Percentiles rank a stretch among this genome's conserved stretches.
Evolutionary conservation across 352 stramenopile genomes (phyloP).

Genomic region (Phytophthora pluvialis): DNA sequence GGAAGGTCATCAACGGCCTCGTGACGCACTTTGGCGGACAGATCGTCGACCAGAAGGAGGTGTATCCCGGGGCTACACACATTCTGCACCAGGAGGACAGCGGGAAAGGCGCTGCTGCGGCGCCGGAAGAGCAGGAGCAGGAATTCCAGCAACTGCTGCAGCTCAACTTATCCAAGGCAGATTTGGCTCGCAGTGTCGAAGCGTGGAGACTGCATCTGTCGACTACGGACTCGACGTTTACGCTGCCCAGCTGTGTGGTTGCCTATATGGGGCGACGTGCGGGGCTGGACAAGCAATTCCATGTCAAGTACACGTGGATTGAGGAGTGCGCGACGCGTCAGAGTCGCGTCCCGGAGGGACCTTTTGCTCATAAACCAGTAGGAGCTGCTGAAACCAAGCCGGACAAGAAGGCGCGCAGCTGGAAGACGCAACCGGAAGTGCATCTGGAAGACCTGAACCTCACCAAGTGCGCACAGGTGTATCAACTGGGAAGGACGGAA

Average conservation of each 20-base stretch:
- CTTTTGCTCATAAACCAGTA: conserved; percentile 42
- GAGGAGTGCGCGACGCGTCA: conserved; percentile 78
- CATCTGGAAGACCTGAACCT: conserved; percentile 61
- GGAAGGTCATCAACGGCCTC: conserved; percentile 81
- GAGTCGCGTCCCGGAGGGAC: conserved; percentile 55
- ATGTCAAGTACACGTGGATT: conserved; percentile 84
- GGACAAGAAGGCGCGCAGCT: conserved; percentile 37
- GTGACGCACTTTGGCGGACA: conserved; percentile 86
- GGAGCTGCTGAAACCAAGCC: conserved; percentile 16
- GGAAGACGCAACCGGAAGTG: conserved; percentile 56
- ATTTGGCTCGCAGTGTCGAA: conserved; percentile 46
- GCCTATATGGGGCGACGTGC: conserved; percentile 60
- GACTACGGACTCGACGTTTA: conserved; percentile 35
- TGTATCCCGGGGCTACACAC: conserved; percentile 67
- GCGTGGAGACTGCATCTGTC: conserved; percentile 54
- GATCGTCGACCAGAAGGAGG: conserved; percentile 59
- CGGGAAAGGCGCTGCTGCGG: conserved; percentile 6
- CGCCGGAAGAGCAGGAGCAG: conserved; percentile 27
- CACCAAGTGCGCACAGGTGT: conserved; percentile 50
- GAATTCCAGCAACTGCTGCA: conserved; percentile 53
- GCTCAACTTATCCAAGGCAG: conserved; percentile 51
- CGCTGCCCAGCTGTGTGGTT: conserved; percentile 63
- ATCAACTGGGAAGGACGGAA: conserved; percentile 46
- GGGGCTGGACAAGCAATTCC: conserved; percentile 57
- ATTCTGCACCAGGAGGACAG: conserved; percentile 69